Evolutionary conservation across 345 rosid species (phyloP), one percentile per base, ranked within the genome.

Genomic region (Populus simonii): DNA sequence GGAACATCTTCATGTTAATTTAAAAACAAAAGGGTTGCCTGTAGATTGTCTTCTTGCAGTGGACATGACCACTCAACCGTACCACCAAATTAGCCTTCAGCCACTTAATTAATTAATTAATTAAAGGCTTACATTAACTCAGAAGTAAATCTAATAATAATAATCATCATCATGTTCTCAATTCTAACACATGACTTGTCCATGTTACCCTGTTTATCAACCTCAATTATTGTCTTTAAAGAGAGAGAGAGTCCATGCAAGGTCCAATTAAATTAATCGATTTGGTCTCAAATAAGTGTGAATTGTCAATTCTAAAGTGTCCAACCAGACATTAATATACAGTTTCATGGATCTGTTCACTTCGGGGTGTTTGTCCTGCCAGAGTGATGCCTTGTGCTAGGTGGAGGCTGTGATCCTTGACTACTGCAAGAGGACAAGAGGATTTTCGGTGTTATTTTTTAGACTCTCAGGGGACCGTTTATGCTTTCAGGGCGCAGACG

Each of bases 21-120:
- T 33, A 33, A 33, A 33, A 33, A 33, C 35, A 33, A 33, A 33
- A 33, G 35, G 5, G 35, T 70, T 3, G 78, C 69, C 59, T 68
- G 74, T 41, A 57, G 38, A 31, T 62, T 20, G 38, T 79, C 74
- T 27, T 74, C 78, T 39, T 68, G 68, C 62, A 38, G 65, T 70
- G 7, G 83, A 75, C 31, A 47, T 70, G 83, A 80, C 79, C 39
- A 8, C 75, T 62, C 79, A 38, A 70, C 68, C 57, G 68, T 55
- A 9, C 65, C 35, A 33, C 35, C 70, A 31, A 41, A 36, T 70
- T 43, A 77, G 35, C 75, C 80, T 47, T 25, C 17, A 6, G 57
- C 57, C 9, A 18, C 22, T 6, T 18, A 18, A 18, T 51, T 13
- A 70, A 43, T 29, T 29, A 29, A 29, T 51, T 17, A 18, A 51